Conservation (phyloP, 257 asterid species). For the Voacanga thouarsii region DNA sequence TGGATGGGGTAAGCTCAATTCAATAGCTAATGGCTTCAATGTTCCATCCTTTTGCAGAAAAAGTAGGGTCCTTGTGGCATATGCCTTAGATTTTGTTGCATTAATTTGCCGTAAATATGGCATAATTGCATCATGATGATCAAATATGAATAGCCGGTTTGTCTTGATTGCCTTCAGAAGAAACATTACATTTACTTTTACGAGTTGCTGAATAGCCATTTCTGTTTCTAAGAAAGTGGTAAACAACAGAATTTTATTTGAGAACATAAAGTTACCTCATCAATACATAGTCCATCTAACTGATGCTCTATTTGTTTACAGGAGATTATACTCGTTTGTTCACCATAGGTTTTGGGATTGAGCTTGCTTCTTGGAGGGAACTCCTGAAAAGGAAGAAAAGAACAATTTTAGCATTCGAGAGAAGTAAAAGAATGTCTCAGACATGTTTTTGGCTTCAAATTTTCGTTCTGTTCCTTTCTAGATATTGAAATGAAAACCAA, state of each 20-base stretch:
- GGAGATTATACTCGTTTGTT: constrained; percentile 51
- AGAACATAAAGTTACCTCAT: constrained; percentile 31
- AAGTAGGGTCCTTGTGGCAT: constrained; percentile 69
- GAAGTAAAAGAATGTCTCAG: too few species aligned
- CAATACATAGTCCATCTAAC: constrained; percentile 47
- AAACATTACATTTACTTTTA: background rate
- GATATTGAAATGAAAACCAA: too few species aligned
- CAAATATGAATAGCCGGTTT: constrained; percentile 51
- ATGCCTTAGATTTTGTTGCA: constrained; percentile 25
- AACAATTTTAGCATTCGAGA: too few species aligned
- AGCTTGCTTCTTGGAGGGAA: constrained; percentile 72
- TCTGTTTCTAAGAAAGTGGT: background rate
- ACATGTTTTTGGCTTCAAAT: too few species aligned
- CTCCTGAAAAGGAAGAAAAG: background rate
- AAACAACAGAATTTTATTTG: too few species aligned
- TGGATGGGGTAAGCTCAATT: constrained; percentile 67
- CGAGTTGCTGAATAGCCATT: background rate
- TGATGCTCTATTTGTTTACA: constrained; percentile 38
- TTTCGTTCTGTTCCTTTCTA: too few species aligned
- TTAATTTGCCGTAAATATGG: constrained; percentile 51
- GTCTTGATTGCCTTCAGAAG: constrained; percentile 37
- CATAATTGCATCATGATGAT: constrained; percentile 65
- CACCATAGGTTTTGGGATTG: constrained; percentile 34
- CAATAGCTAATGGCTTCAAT: constrained; percentile 68
- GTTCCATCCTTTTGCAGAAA: constrained; percentile 62